Evolutionary conservation across 2,329 filamentous ascomycete species (phyloP), one percentile per base, ranked within the genome.

Genomic region (Rasamsonia emersonii): DNA sequence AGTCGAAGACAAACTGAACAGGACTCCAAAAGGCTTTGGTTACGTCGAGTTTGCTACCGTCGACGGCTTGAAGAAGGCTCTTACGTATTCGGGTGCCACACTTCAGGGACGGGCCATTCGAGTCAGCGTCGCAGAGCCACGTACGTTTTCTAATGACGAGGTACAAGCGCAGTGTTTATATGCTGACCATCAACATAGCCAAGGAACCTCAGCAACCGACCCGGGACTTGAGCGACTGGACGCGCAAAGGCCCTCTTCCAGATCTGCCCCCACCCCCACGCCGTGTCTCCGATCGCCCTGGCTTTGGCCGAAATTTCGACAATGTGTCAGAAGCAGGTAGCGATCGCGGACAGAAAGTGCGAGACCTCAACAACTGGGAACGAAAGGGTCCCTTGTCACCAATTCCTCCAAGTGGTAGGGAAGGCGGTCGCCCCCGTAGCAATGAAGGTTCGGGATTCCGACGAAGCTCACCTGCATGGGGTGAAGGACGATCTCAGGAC

Each of bases 21-120:
- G 82, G 61, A 86, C 88, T 54, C 91, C 91, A 44, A 98, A 98
- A 70, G 91, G 91, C 29, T 98, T 98, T 52, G 91, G 89, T 40
- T 98, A 98, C 59, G 89, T 93, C 44, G 91, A 98, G 61, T 98
- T 98, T 53, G 77, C 72, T 45, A 80, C 77, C 31, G 67, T 91
- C 26, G 89, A 96, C 30, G 89, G 89, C 38, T 69, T 98, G 52
- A 93, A 93, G 70, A 82, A 86, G 64, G 91, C 91, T 35, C 73
- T 98, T 43, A 76, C 78, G 37, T 73, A 91, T 42, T 88, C 88
- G 51, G 84, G 86, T 49, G 71, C 77, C 39, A 78, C 76, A 37
- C 88, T 96, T 60, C 82, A 93, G 59, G 86, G 86, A 47, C 81
- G 91, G 47, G 82, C 79, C 54, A 86, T 98, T 58, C 79, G 86